Evolutionary conservation across 306 rosid genomes (phyloP).

Genomic region (Fagus crenata): DNA sequence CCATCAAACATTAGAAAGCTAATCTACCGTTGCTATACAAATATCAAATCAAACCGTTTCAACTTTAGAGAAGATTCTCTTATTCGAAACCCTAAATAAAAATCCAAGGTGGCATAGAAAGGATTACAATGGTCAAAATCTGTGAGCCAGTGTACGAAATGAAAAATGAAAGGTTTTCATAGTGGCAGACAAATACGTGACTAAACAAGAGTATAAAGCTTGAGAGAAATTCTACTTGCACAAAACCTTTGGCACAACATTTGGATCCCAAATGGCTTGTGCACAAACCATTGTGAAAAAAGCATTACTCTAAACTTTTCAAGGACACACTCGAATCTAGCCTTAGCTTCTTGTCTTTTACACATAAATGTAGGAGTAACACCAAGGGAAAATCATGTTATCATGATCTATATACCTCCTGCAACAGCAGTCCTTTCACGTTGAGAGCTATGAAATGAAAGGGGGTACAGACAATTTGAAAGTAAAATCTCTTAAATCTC

Average conservation of each 20-base stretch:
- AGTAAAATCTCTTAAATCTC: neutral
- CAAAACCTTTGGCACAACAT: neutral
- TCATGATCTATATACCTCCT: neutral
- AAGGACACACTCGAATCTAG: neutral
- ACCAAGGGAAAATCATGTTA: neutral
- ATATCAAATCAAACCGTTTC: neutral
- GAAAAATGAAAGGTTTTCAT: neutral
- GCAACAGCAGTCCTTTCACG: neutral
- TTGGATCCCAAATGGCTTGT: neutral
- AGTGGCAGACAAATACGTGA: too few relatives aligned
- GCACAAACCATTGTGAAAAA: neutral
- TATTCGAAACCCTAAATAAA: neutral
- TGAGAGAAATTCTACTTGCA: too few relatives aligned
- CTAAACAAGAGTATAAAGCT: too few relatives aligned
- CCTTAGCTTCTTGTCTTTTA: neutral
- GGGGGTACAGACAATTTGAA: neutral
- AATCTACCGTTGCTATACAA: neutral
- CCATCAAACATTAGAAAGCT: slow-evolving; percentile 14
- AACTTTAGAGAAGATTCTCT: neutral
- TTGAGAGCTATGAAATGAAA: neutral
- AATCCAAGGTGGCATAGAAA: neutral
- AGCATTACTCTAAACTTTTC: neutral
- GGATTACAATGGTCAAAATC: too few relatives aligned
- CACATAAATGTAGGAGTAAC: neutral
- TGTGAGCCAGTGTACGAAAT: neutral